phyloP scores from a whole-genome alignment of 306 rosid species.

The Quercus wislizeni region DNA sequence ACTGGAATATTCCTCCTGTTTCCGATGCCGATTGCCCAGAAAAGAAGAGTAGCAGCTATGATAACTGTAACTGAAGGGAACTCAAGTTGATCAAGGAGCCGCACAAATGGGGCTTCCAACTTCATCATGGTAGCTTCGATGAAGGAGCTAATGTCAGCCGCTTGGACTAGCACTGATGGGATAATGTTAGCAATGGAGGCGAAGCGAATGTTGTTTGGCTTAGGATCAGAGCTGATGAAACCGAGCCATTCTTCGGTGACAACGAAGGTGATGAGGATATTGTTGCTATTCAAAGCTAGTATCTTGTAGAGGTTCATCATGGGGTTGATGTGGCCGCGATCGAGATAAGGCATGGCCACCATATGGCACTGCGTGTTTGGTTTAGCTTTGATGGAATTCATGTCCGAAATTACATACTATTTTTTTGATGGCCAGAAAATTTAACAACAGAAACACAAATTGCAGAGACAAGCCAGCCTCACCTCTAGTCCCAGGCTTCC shows the following conservation, averaged over 20 bases:
- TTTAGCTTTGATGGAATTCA: not conserved
- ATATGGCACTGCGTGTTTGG: constrained; percentile 12
- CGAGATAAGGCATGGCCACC: constrained; percentile 43
- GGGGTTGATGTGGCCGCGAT: constrained; percentile 45
- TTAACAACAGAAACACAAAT: too few relatives aligned
- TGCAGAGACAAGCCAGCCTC: too few relatives aligned
- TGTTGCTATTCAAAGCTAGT: not conserved
- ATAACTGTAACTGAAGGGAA: constrained; percentile 24
- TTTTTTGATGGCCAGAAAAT: too few relatives aligned
- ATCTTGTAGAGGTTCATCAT: constrained; percentile 35
- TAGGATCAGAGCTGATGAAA: constrained; percentile 5
- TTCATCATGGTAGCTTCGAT: not conserved
- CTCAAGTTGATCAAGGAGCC: constrained; percentile 26
- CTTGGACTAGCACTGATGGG: constrained; percentile 13
- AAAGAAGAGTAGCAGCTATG: constrained; percentile 31
- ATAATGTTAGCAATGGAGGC: constrained; percentile 31
- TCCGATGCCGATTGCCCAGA: constrained; percentile 25
- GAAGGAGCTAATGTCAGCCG: constrained; percentile 9
- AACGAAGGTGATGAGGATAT: constrained; percentile 7
- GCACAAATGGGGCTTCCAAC: constrained; percentile 17
- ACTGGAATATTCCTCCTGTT: constrained; percentile 39
- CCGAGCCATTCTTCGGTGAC: constrained; percentile 33
- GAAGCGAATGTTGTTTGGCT: constrained; percentile 26
- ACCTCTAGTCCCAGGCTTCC: too few relatives aligned
- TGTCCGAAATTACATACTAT: not conserved